Evolutionary conservation across 208 protist species (phyloP).

Genomic region (Leishmania gerbilli): DNA sequence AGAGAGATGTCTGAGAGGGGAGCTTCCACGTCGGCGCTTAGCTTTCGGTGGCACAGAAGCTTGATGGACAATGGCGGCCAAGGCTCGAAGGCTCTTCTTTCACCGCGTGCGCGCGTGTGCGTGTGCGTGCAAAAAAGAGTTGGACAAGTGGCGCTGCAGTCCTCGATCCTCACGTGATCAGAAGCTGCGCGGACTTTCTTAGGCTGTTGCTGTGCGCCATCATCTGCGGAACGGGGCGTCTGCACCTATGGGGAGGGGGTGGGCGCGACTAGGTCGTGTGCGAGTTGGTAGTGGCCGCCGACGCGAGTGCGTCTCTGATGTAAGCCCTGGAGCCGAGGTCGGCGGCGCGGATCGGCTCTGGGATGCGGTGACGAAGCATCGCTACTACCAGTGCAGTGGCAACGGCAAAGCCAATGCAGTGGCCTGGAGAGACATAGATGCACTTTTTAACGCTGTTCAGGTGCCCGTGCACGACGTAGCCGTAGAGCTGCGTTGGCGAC

Average conservation of each 20-base stretch:
- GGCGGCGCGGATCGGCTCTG: constrained; percentile 93
- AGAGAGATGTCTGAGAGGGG: background rate
- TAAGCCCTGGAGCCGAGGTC: constrained; percentile 90
- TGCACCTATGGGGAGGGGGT: background rate
- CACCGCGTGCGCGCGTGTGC: background rate
- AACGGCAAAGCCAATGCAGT: constrained; percentile 77
- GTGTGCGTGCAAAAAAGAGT: background rate
- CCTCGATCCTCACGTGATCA: background rate
- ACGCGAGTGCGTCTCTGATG: constrained; percentile 32
- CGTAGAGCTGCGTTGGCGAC: constrained; percentile 33
- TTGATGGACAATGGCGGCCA: background rate
- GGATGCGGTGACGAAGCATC: constrained; percentile 74
- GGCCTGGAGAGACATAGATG: constrained; percentile 94
- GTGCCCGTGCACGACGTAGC: constrained; percentile 58
- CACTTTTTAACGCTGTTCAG: constrained; percentile 58
- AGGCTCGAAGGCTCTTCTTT: background rate
- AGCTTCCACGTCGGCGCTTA: too few species aligned
- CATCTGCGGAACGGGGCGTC: background rate
- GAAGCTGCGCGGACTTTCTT: background rate
- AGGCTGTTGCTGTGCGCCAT: background rate
- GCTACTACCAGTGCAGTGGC: constrained; percentile 53
- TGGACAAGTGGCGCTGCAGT: background rate
- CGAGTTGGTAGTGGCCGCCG: background rate
- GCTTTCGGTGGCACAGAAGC: too few species aligned
- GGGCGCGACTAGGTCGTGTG: background rate